A percentile compares a stretch with the other conserved stretches of the same genome.
Conservation (phyloP, 805 yeast species). For the Myxozyma geophila region DNA sequence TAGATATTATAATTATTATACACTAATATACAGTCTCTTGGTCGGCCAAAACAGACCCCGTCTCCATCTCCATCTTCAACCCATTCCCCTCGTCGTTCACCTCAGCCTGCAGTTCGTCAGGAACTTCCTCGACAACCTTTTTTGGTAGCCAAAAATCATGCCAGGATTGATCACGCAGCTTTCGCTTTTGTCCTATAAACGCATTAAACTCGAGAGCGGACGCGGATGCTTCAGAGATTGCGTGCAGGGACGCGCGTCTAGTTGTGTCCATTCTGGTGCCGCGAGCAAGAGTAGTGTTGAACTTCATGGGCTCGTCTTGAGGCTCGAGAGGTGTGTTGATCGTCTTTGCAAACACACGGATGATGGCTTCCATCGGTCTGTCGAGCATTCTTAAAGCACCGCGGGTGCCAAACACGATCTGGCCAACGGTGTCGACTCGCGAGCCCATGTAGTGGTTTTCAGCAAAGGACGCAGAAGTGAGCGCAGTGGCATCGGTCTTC, state of each 20-base stretch:
- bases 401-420: constrained; percentile 31
- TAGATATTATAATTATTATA: too few species aligned
- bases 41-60: too few species aligned
- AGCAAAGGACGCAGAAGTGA: not conserved
- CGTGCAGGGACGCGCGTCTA: constrained; percentile 16
- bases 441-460: constrained; percentile 4
- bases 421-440: constrained; percentile 22
- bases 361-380: constrained; percentile 20
- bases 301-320: constrained; percentile 31
- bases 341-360: constrained; percentile 24
- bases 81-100: not conserved
- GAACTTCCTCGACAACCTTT: constrained; percentile 1
- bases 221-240: constrained; percentile 39
- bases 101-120: not conserved
- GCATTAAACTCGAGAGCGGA: constrained; percentile 40
- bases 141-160: constrained; percentile 42
- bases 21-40: too few species aligned
- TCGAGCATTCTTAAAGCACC: constrained; percentile 18
- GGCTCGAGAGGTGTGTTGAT: constrained; percentile 13
- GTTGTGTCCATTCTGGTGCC: constrained; percentile 21
- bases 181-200: constrained; percentile 42
- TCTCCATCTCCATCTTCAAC: not conserved
- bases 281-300: constrained; percentile 24
- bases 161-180: constrained; percentile 43
- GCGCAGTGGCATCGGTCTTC: constrained; percentile 1